phyloP scores from a whole-genome alignment of 768 basidiomycete species.

The Obba rivulosa region DNA sequence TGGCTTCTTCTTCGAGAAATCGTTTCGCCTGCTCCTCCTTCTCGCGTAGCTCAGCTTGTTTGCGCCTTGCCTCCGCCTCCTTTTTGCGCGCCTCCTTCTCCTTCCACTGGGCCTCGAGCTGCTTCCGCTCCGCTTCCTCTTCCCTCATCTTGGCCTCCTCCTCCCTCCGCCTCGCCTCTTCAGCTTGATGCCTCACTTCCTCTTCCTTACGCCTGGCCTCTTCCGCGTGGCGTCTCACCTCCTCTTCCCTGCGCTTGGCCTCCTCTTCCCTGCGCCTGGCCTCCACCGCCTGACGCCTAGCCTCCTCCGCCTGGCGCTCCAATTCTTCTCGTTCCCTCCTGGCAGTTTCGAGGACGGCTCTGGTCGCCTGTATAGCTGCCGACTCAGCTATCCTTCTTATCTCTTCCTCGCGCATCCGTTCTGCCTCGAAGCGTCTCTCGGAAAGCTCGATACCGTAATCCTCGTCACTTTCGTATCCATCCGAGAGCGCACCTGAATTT shows the following conservation, averaged over 20 bases:
- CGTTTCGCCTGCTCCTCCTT: conserved; percentile 29
- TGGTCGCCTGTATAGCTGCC: too few species aligned
- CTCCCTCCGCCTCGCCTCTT: conserved; percentile 24
- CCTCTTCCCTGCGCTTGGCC: conserved; percentile 27
- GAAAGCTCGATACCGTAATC: conserved; percentile 12
- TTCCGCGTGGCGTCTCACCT: conserved; percentile 25
- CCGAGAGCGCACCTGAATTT: conserved; percentile 11
- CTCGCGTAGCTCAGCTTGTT: too few species aligned
- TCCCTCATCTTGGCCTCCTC: conserved; percentile 28
- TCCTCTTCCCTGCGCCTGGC: conserved; percentile 20
- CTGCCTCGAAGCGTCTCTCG: conserved; percentile 2
- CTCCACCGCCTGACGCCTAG: conserved; percentile 18
- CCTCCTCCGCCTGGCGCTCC: conserved; percentile 17
- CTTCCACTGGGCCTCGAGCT: conserved; percentile 5
- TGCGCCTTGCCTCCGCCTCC: conserved; percentile 18
- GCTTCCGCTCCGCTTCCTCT: conserved; percentile 14
- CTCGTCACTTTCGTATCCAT: conserved; percentile 14
- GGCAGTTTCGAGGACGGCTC: conserved; percentile 3
- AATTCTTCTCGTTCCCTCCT: conserved; percentile 11
- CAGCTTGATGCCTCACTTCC: conserved; percentile 27
- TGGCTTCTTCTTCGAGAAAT: too few species aligned
- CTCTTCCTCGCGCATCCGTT: conserved; percentile 5
- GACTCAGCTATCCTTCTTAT: neutral
- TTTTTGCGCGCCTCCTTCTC: conserved; percentile 13
- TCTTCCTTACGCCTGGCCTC: conserved; percentile 23